Evolutionary conservation across 768 basidiomycete species (phyloP), one percentile per base, ranked within the genome.

Genomic region (Coprinopsis strossmayeri): DNA sequence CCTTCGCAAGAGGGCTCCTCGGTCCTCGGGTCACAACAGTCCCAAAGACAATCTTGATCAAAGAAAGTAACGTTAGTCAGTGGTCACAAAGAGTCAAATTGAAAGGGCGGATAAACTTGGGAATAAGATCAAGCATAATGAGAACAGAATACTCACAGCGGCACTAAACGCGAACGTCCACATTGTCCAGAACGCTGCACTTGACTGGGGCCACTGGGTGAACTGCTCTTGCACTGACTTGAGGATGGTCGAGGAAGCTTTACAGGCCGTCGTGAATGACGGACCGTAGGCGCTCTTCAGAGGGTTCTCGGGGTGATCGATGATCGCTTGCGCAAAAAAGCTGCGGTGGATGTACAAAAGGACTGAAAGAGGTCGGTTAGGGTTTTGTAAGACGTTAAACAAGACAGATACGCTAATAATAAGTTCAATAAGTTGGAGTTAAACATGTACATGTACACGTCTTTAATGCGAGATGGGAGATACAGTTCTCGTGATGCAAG

Each of bases 1-100:
- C 71, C 11, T 72, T 63, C 0, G 87, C 88, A 10, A 90, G 61
- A 0, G 82, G 77, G 1, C 82, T 86, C 4, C 75, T 68, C 3
- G 88, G 88, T 2, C 82, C 80, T 24, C 84, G 77, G 2, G 83
- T 86, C 1, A 85, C 88, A 17, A 91, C 82, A 3, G 84, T 82
- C 2, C 86, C 89, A 56, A 90, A 84, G 13, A 90, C 82, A 9
- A 87, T 74, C 86, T 88, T 17, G 25, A n/a, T n/a, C n/a, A n/a
- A n/a, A n/a, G n/a, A n/a, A 9, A 18, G 18, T 13, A 42, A 5
- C 41, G 20, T 17, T n/a, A 21, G 18, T 10, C 18, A 9, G 38
- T 46, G 20, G 23, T 49, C 25, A 53, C 24, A 26, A 20, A 42
- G 32, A 20, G 32, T 12, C 27, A 34, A 34, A 17, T n/a, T n/a